Evolutionary conservation across 352 stramenopile genomes (phyloP).

Genomic region (Phytopythium oedochilum): DNA sequence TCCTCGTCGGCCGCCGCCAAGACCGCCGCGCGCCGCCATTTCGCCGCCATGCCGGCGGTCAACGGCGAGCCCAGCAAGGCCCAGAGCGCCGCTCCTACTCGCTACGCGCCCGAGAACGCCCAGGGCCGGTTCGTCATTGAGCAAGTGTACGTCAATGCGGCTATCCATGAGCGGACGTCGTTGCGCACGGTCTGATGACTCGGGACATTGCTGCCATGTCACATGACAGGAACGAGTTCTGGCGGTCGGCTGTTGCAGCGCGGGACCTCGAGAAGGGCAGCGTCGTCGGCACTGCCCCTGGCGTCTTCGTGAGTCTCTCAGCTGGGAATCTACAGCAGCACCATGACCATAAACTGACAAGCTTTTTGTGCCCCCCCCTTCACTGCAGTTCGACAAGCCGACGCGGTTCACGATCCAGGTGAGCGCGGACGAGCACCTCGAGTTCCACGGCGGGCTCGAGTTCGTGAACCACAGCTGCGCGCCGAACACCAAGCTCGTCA

Average conservation of each 20-base stretch:
- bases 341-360: constrained; percentile 7
- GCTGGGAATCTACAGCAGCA: too few species aligned
- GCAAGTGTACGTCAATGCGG: constrained; percentile 31
- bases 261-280: constrained; percentile 56
- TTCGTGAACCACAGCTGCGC: constrained; percentile 88
- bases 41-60: constrained; percentile 26
- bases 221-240: constrained; percentile 56
- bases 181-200: too few species aligned
- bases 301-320: constrained; percentile 53
- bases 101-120: constrained; percentile 53
- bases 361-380: not conserved
- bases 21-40: constrained; percentile 28
- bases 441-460: constrained; percentile 78
- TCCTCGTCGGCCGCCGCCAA: constrained; percentile 16
- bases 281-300: constrained; percentile 65
- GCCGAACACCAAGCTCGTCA: constrained; percentile 76
- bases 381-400: constrained; percentile 37
- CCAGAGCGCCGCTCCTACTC: constrained; percentile 22
- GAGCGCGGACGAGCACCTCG: constrained; percentile 71
- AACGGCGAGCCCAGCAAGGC: constrained; percentile 18
- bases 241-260: constrained; percentile 64
- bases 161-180: not conserved
- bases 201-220: too few species aligned
- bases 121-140: constrained; percentile 71
- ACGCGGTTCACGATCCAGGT: constrained; percentile 86